A percentile compares a stretch with the other conserved stretches of the same genome.
These are phyloP conservation scores for Ilyonectria robusta DNA, from an alignment of 2,329 filamentous ascomycete genomes.

Conservation along the genomic window DNA sequence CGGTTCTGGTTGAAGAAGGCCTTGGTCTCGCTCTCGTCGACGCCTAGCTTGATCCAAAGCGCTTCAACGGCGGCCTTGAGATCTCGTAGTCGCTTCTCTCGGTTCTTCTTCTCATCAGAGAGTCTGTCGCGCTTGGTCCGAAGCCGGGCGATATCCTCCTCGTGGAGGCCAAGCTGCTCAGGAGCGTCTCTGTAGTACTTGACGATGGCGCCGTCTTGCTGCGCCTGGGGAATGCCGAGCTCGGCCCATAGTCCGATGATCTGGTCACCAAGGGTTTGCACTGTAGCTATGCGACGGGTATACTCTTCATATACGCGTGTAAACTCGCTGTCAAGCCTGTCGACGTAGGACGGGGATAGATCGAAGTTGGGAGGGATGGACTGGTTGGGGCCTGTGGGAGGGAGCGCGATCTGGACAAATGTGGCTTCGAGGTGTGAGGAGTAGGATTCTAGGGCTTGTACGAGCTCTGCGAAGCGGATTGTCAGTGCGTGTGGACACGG, in stretches of 20 bases:
- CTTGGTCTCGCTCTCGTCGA: conserved; percentile 87
- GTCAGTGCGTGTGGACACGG: conserved; percentile 27
- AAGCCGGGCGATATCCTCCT: conserved; percentile 84
- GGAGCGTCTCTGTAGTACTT: conserved; percentile 91
- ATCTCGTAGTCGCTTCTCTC: conserved; percentile 83
- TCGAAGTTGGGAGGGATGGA: conserved; percentile 88
- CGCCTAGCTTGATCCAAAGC: conserved; percentile 89
- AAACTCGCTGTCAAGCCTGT: conserved; percentile 90
- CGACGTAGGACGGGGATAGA: conserved; percentile 90
- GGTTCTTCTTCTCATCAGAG: conserved; percentile 87
- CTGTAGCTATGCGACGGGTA: conserved; percentile 82
- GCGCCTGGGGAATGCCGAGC: conserved; percentile 91
- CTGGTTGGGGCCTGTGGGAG: conserved; percentile 83
- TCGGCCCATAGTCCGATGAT: conserved; percentile 97
- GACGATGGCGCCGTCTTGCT: conserved; percentile 89
- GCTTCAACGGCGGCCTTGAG: conserved; percentile 83
- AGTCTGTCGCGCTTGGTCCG: conserved; percentile 84
- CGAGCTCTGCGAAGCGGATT: conserved; percentile 75
- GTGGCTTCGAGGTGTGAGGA: conserved; percentile 93
- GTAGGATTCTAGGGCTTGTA: conserved; percentile 93
- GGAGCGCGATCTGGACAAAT: conserved; percentile 88
- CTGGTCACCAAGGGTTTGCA: conserved; percentile 82
- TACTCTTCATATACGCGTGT: conserved; percentile 98
- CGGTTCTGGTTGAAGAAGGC: conserved; percentile 89
- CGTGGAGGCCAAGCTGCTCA: conserved; percentile 93